Evolutionary conservation across 805 yeast genomes (phyloP), one percentile per base, ranked within the genome.

Genomic region (Lipomyces spencermartinsiae): DNA sequence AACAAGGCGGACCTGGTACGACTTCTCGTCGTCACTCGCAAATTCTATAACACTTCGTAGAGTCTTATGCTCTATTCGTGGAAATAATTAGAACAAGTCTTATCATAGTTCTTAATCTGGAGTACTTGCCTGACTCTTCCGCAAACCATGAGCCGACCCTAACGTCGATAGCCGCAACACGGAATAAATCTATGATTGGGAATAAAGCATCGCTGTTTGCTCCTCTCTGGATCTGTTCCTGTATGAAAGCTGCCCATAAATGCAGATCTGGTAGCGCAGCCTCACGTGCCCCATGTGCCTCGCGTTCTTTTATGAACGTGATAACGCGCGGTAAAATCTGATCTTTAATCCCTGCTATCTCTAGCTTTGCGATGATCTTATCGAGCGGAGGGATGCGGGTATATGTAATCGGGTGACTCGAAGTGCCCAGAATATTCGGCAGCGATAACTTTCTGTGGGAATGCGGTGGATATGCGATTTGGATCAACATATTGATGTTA

Each of bases 131-230:
- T 22, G 39, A 29, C 51, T 71, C 74, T 25, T 73, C 75, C 5
- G 73, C 72, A 39, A 73, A 67, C 75, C 75, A 73, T 9, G 73
- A 65, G n/a, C 72, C 58, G 10, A 73, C 70, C 9, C 75, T 63
- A 14, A 43, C 58, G 37, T 73, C 75, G 16, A 69, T 55, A 34
- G 71, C 72, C 1, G 74, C 75, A 8, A 73, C 61, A n/a, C 75
- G 60, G 59, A 74, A 63, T 16, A 73, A 33, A 51, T 73, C 75
- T 35, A 73, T 67, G 8, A 72, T 19, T 8, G 75, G 75, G 51
- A 73, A 73, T 39, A 69, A 35, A 16, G 58, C 55, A 53, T 57
- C 72, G 25, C 62, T 58, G n/a, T 25, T 16, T 8, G 46, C 53
- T 16, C 12, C 22, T 7, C 14, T 53, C 58, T 51, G 29, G 8